phyloP scores from a whole-genome alignment of 2,329 filamentous ascomycete genomes.

The Aotearoamyces nothofagi region DNA sequence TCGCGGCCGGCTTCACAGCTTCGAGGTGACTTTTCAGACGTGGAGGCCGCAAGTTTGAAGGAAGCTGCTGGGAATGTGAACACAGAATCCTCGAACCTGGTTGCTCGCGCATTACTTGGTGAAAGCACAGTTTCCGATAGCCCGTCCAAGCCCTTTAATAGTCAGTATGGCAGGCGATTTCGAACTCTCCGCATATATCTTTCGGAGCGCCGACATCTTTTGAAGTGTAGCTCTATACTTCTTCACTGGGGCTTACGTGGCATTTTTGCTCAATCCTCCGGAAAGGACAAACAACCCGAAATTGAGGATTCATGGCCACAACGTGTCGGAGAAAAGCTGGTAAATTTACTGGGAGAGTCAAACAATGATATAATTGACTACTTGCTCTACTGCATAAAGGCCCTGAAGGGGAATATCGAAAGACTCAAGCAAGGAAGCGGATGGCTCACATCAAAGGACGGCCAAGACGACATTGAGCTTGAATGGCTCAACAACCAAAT shows the following conservation, averaged over 20 bases:
- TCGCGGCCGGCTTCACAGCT: constrained; percentile 60
- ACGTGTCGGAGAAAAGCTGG: constrained; percentile 6
- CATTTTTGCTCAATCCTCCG: neutral
- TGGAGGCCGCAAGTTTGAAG: constrained; percentile 63
- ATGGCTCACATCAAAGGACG: constrained; percentile 28
- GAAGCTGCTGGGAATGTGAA: constrained; percentile 55
- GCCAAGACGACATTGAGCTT: constrained; percentile 35
- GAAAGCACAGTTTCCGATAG: constrained; percentile 25
- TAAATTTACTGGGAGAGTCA: constrained; percentile 3
- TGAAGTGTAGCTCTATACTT: constrained; percentile 42
- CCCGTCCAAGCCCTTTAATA: constrained; percentile 43
- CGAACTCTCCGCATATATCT: constrained; percentile 61
- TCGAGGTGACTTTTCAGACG: constrained; percentile 54
- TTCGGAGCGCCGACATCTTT: constrained; percentile 52
- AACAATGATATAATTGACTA: constrained; percentile 5
- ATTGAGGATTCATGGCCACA: constrained; percentile 1
- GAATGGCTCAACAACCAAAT: constrained; percentile 49
- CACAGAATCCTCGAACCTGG: constrained; percentile 38
- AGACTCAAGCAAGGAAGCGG: constrained; percentile 24
- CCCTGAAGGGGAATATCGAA: constrained; percentile 31
- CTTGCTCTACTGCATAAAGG: constrained; percentile 27
- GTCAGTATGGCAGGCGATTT: constrained; percentile 42
- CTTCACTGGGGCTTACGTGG: constrained; percentile 10
- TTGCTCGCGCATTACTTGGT: constrained; percentile 25
- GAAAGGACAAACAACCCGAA: neutral